Conservation (phyloP, 2,329 filamentous ascomycete species). For the Calonectria crousiana region DNA sequence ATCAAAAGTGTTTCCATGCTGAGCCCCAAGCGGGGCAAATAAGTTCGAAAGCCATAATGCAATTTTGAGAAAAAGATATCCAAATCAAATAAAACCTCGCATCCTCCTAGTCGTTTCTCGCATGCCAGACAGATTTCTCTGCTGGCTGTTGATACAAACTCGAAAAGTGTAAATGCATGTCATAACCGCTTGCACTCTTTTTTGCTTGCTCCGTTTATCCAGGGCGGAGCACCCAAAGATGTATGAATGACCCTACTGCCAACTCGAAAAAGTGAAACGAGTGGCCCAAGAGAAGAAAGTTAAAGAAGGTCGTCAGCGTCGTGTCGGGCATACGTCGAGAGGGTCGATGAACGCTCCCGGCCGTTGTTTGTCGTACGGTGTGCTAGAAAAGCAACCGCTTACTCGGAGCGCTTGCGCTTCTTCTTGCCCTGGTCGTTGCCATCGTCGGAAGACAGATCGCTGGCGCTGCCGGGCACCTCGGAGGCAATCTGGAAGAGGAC, state of each 20-base stretch:
- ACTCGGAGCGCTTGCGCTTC: slow-evolving; percentile 83
- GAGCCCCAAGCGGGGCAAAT: slow-evolving; percentile 29
- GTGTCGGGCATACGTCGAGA: slow-evolving; percentile 49
- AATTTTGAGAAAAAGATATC: slow-evolving; percentile 34
- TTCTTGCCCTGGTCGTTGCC: slow-evolving; percentile 61
- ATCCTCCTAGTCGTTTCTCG: slow-evolving; percentile 43
- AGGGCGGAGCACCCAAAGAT: slow-evolving; percentile 43
- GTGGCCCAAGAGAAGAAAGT: slow-evolving; percentile 43
- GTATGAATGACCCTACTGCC: slow-evolving; percentile 46
- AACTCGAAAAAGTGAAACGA: slow-evolving; percentile 34
- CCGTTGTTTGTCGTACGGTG: slow-evolving; percentile 32
- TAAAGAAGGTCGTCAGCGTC: slow-evolving; percentile 49
- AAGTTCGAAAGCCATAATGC: slow-evolving; percentile 36
- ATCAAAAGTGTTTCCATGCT: slow-evolving; percentile 37
- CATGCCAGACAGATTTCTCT: slow-evolving; percentile 48
- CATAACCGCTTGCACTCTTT: slow-evolving; percentile 54
- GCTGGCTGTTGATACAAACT: slow-evolving; percentile 58
- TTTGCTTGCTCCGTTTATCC: slow-evolving; percentile 53
- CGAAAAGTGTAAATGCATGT: slow-evolving; percentile 55
- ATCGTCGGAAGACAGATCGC: slow-evolving; percentile 69
- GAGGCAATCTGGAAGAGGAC: slow-evolving; percentile 86
- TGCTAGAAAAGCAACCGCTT: slow-evolving; percentile 42
- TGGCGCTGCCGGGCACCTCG: slow-evolving; percentile 75
- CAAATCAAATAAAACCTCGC: slow-evolving; percentile 40
- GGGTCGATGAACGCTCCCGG: slow-evolving; percentile 36